Conservation (phyloP, 208 protist genomes). For the Angomonas ambiguus region DNA sequence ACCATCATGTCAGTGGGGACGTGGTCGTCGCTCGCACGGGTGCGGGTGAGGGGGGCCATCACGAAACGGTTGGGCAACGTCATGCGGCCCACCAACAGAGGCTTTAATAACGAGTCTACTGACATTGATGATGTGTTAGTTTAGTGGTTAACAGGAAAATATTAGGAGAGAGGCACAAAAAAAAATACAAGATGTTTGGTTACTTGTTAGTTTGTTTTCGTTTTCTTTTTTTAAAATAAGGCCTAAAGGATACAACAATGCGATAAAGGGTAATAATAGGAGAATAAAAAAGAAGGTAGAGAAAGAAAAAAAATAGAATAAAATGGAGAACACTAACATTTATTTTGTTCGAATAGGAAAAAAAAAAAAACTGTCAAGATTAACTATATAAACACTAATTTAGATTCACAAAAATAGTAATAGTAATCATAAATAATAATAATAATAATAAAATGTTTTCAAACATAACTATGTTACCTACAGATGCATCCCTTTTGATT, state of each 20-base stretch:
- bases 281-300: neutral
- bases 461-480: too few relatives aligned
- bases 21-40: slow-evolving; percentile 38
- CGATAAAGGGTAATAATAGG: slow-evolving; percentile 9
- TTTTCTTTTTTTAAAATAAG: neutral
- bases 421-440: neutral
- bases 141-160: too few relatives aligned
- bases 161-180: too few relatives aligned
- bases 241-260: slow-evolving; percentile 4
- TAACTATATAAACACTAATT: neutral
- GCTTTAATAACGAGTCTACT: slow-evolving; percentile 28
- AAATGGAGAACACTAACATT: neutral
- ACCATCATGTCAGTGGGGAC: slow-evolving; percentile 38
- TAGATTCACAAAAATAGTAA: neutral
- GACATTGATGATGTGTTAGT: too few relatives aligned
- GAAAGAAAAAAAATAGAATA: neutral
- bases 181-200: too few relatives aligned
- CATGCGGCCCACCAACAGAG: slow-evolving; percentile 28
- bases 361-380: neutral
- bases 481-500: too few relatives aligned
- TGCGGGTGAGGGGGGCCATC: slow-evolving; percentile 70
- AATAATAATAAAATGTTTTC: neutral
- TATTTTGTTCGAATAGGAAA: neutral
- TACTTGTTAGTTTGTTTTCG: neutral
- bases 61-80: slow-evolving; percentile 49